Conservation (phyloP, 768 basidiomycete species). For the Collybiopsis luxurians region DNA sequence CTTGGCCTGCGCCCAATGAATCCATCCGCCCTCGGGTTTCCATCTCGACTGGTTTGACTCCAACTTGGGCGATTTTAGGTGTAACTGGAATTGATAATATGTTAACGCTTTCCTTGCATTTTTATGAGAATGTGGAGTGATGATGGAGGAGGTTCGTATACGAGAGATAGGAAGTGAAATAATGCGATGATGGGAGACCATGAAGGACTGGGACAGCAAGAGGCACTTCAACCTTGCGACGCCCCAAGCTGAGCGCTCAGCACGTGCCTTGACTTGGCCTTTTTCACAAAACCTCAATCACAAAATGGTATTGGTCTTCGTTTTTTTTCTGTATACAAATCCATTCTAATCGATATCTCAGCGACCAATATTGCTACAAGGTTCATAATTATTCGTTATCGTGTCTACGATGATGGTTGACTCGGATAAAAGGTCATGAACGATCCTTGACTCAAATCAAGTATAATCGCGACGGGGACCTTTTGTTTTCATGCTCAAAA, state of each 20-base stretch:
- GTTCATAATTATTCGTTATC: constrained; percentile 25
- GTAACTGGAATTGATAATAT: constrained; percentile 9
- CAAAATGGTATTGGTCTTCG: not conserved
- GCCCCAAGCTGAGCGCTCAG: not conserved
- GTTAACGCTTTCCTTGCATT: not conserved
- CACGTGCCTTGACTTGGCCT: not conserved
- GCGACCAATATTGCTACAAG: constrained; percentile 78
- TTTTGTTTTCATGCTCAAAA: constrained; percentile 95
- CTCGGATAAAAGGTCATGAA: constrained; percentile 73
- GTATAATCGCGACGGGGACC: constrained; percentile 95
- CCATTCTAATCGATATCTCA: constrained; percentile 20
- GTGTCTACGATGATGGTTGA: not conserved
- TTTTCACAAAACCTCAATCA: not conserved
- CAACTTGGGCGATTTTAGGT: constrained; percentile 9
- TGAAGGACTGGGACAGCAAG: no score
- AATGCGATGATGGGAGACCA: constrained; percentile 40
- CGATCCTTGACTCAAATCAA: constrained; percentile 97
- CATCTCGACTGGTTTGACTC: constrained; percentile 28
- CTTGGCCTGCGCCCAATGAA: constrained; percentile 50
- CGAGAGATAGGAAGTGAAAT: constrained; percentile 41
- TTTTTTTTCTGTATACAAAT: not conserved
- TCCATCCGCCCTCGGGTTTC: constrained; percentile 42
- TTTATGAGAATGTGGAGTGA: constrained; percentile 8
- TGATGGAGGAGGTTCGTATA: constrained; percentile 6
- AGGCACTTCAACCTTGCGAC: no score